Evolutionary conservation across 129 eudicot species (phyloP), one percentile per base, ranked within the genome.

Genomic region (Mikania micrantha): DNA sequence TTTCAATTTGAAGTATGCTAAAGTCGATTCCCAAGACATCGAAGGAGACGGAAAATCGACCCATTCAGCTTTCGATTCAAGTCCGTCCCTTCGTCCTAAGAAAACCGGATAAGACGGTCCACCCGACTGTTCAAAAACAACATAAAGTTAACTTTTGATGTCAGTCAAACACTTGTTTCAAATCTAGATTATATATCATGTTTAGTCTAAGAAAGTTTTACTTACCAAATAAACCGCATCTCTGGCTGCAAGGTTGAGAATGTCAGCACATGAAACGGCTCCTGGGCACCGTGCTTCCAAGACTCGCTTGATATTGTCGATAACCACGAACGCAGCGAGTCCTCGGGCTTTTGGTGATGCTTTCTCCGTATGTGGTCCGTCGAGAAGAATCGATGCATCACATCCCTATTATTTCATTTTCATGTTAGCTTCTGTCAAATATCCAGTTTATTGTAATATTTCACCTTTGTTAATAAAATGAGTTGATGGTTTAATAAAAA

Each of bases 351-450:
- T 83, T 1, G 84, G 70, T 63, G 98, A 84, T 45, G 50, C 52
- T 59, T 79, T 92, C 71, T 92, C 96, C 15, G 96, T 60, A n/a
- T 72, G 19, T 66, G 83, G 80, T 21, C 95, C 91, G 17, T 84
- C 96, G 45, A 92, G 83, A 6, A 92, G 90, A 69, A 92, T 80
- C n/a, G 98, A 92, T 32, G 81, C 98, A 38, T 92, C 96, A 35
- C 98, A 92, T 3, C 98, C 96, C 98, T 92, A 60, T 56, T 48
- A 58, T 66, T 40, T 28, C 5, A 9, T 16, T 11, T 20, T 17
- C 9, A 9, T 42, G 3, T 69, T 61, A 69, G 80, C 58, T 60
- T 7, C 4, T 2, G 25, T 13, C 29, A 57, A 4, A 56, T 7
- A 38, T 10, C 11, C 17, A 2, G n/a, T n/a, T n/a, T n/a, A n/a